These are phyloP conservation scores for Hordeum vulgare DNA, from an alignment of 176 grass and related monocot species.

Conservation along the genomic window MorexV3_pseudomolecules_assembly NC_058521.1:4822748-4823247, in stretches of 20 bases:
- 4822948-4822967: conserved; percentile 1
- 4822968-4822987: conserved; percentile 29
- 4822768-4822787: background rate
- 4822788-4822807: conserved; percentile 14
- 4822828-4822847: background rate
- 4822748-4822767: conserved; percentile 26
- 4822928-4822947: background rate
- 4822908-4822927: conserved; percentile 19
- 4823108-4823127: conserved; percentile 1
- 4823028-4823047: background rate
- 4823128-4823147: conserved; percentile 15
- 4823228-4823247: background rate
- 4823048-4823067: background rate
- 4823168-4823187: conserved; percentile 31
- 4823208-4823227: no score
- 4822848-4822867: background rate
- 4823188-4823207: no score
- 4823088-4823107: conserved; percentile 36
- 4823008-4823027: background rate
- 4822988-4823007: conserved; percentile 26
- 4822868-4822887: background rate
- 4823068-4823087: background rate
- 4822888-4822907: conserved; percentile 9
- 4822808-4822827: background rate
- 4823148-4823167: background rate